These are phyloP conservation scores for Thalassiosira mediterranea DNA, from an alignment of 352 stramenopile species.

Conservation along the genomic window DNA sequence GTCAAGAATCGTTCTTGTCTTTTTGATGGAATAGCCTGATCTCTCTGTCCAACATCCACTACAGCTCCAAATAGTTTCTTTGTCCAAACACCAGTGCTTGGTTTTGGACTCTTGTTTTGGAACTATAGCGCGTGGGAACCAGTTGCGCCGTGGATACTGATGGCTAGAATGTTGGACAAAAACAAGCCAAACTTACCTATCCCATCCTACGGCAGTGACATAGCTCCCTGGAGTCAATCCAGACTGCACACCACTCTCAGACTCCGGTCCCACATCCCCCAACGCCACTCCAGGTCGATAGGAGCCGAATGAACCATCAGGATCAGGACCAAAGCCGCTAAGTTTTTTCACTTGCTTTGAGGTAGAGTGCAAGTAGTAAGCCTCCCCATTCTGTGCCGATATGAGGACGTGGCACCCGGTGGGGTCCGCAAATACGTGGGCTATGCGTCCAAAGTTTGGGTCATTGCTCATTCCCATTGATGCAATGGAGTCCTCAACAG, in stretches of 20 bases:
- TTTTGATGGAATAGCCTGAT: too few species aligned
- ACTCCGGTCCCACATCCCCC: constrained; percentile 21
- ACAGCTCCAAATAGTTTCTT: too few species aligned
- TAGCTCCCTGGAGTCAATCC: constrained; percentile 76
- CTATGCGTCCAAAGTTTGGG: constrained; percentile 63
- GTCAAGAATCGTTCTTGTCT: too few species aligned
- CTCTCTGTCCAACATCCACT: too few species aligned
- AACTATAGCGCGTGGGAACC: too few species aligned
- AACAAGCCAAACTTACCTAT: constrained; percentile 64
- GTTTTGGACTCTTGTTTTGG: too few species aligned
- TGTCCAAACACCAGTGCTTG: too few species aligned
- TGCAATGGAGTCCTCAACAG: too few species aligned
- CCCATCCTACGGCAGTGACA: constrained; percentile 78
- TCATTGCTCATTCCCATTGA: constrained; percentile 6
- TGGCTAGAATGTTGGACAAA: too few species aligned
- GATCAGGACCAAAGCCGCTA: constrained; percentile 67
- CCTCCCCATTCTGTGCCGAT: constrained; percentile 73
- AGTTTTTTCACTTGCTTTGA: constrained; percentile 64
- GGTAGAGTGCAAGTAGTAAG: constrained; percentile 78
- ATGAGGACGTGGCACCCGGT: constrained; percentile 78
- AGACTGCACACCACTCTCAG: constrained; percentile 41
- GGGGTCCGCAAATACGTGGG: constrained; percentile 77
- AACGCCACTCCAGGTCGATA: constrained; percentile 31
- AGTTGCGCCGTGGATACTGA: too few species aligned
- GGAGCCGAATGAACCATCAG: constrained; percentile 53